Evolutionary conservation across 768 basidiomycete genomes (phyloP).

Genomic region (Boletus rufocinnamomeus): DNA sequence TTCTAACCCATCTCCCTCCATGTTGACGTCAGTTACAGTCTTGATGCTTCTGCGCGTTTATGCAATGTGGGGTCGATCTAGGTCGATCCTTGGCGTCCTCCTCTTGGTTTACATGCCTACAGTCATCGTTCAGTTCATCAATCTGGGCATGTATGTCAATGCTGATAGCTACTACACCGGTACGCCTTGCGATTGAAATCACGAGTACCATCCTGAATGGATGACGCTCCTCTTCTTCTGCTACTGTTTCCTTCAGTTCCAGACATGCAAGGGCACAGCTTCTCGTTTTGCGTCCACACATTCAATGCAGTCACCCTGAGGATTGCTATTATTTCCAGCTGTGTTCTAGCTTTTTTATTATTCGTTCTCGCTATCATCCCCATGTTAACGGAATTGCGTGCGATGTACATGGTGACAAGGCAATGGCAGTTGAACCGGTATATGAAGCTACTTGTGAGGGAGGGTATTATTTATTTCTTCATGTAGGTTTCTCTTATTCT

Average conservation of each 20-base stretch:
- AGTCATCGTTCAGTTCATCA: background rate
- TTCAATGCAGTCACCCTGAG: background rate
- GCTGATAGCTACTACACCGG: background rate
- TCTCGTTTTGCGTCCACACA: background rate
- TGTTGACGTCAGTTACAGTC: background rate
- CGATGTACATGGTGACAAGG: background rate
- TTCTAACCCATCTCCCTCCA: too few relatives aligned
- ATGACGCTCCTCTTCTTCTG: background rate
- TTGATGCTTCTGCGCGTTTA: conserved; percentile 1
- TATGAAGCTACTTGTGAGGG: background rate
- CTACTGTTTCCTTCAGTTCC: background rate
- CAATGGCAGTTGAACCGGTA: conserved; percentile 1
- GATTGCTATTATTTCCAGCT: background rate
- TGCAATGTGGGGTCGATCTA: conserved; percentile 7
- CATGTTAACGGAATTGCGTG: background rate
- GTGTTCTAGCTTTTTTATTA: background rate
- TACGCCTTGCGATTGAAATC: background rate
- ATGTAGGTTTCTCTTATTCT: background rate
- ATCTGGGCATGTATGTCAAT: background rate
- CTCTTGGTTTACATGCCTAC: conserved; percentile 2
- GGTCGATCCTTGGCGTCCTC: background rate
- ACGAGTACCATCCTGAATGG: background rate
- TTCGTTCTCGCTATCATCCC: background rate
- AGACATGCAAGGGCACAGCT: too few relatives aligned
- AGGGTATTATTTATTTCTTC: conserved; percentile 6